Evolutionary conservation across 108 stramenopile species (phyloP).

Genomic region (Phaeodactylum tricornutum): DNA sequence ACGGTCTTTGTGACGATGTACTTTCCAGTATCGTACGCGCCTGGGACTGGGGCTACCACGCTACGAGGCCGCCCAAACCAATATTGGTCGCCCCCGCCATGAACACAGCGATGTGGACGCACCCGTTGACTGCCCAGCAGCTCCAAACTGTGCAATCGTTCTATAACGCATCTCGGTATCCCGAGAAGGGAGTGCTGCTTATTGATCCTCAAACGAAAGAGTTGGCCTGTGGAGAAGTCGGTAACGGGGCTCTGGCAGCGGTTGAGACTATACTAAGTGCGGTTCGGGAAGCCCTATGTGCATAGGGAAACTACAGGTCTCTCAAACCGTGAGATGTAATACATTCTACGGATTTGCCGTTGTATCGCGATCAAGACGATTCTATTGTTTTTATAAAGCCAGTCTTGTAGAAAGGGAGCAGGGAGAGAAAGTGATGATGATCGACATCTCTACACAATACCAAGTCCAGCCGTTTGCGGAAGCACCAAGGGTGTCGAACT

Average conservation of each 20-base stretch:
- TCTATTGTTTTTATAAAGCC: no score
- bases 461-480: slow-evolving; percentile 69
- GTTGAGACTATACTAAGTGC: slow-evolving; percentile 44
- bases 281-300: slow-evolving; percentile 8
- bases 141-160: slow-evolving; percentile 51
- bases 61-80: slow-evolving; percentile 43
- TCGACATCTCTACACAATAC: slow-evolving; percentile 66
- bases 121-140: slow-evolving; percentile 68
- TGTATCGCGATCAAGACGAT: neutral
- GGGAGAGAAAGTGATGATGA: no score
- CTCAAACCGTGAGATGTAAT: no score
- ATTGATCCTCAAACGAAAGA: slow-evolving; percentile 56
- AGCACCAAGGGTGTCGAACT: slow-evolving; percentile 84
- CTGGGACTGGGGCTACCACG: slow-evolving; percentile 70
- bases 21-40: slow-evolving; percentile 74
- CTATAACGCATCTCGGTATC: slow-evolving; percentile 11
- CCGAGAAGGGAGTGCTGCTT: slow-evolving; percentile 7
- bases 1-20: slow-evolving; percentile 86
- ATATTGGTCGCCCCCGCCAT: slow-evolving; percentile 86
- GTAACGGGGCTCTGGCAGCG: slow-evolving; percentile 76
- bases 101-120: slow-evolving; percentile 93
- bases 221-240: slow-evolving; percentile 84
- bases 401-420: no score
- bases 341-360: no score
- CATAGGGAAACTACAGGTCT: no score